Evolutionary conservation across 1,139 yeast species (phyloP), one percentile per base, ranked within the genome.

Genomic region (Candida neerlandica): DNA sequence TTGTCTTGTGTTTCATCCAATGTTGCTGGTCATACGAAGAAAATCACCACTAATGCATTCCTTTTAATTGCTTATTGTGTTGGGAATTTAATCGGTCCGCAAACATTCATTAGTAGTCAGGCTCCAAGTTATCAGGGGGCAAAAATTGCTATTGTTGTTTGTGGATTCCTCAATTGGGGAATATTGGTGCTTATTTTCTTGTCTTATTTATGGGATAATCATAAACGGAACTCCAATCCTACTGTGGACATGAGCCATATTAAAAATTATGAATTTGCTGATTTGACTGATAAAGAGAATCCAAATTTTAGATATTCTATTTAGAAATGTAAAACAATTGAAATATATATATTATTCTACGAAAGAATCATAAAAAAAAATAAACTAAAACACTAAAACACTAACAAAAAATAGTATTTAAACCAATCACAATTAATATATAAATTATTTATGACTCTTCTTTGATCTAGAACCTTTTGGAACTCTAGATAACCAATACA

Each of bases 401-500:
- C 14, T 30, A 32, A 32, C 9, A 14, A 32, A 9, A 11, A 9
- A 32, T 9, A 5, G n/a, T 32, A 32, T 2, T 11, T n/a, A 32
- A 23, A 5, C 15, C 29, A 18, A 18, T 11, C n/a, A 16, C 37
- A 44, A 73, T 45, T 59, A 23, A 23, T 23, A 23, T 23, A 10
- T 23, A 23, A 10, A 23, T 23, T 23, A 23, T 23, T 23, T 23
- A 10, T 23, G 27, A 10, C 27, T 49, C 57, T 40, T 69, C 67
- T 58, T 52, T 39, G 49, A 50, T 46, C 55, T 52, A 10, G 47
- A 51, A 50, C 66, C 70, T 85, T 71, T 74, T 54, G 96, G 96
- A 51, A 89, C 96, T 73, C 96, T 83, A 10, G 84, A 82, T 45
- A 85, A 66, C 85, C 89, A 89, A 69, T 87, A 89, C 49, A 87